Conservation (phyloP, 352 stramenopile genomes). For the Pythium aristosporum region DNA sequence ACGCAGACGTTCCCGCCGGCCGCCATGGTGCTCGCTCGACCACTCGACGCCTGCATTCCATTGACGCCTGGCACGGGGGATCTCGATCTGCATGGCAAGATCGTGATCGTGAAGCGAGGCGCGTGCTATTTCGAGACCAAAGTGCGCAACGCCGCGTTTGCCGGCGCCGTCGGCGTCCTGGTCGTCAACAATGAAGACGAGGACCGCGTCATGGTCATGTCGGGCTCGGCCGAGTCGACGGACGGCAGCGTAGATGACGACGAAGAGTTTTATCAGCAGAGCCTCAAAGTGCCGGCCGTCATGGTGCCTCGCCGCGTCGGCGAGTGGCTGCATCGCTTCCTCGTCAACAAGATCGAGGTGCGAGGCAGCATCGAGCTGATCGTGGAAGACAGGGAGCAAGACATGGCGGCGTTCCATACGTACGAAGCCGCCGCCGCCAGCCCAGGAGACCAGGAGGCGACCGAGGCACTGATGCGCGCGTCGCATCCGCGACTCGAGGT, state of each 20-base stretch:
- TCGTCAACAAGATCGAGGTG: conserved; percentile 9
- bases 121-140: conserved; percentile 79
- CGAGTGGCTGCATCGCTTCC: conserved; percentile 47
- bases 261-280: conserved; percentile 11
- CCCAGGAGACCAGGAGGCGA: neutral
- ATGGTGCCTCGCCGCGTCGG: conserved; percentile 66
- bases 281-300: conserved; percentile 46
- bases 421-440: conserved; percentile 2
- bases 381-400: conserved; percentile 32
- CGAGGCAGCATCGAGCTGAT: conserved; percentile 41
- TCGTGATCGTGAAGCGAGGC: conserved; percentile 53
- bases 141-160: conserved; percentile 45
- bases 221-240: conserved; percentile 29
- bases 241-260: conserved; percentile 9
- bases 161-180: conserved; percentile 53
- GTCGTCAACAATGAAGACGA: conserved; percentile 66
- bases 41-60: conserved; percentile 50
- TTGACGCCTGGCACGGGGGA: conserved; percentile 28
- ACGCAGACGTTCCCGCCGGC: conserved; percentile 26
- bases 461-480: conserved; percentile 1
- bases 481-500: conserved; percentile 47
- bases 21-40: conserved; percentile 49
- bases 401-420: neutral
- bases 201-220: conserved; percentile 80
- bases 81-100: conserved; percentile 34